A percentile compares a stretch with the other conserved stretches of the same genome.
phyloP scores from a whole-genome alignment of 768 basidiomycete species.

The Pisolithus tinctorius region DNA sequence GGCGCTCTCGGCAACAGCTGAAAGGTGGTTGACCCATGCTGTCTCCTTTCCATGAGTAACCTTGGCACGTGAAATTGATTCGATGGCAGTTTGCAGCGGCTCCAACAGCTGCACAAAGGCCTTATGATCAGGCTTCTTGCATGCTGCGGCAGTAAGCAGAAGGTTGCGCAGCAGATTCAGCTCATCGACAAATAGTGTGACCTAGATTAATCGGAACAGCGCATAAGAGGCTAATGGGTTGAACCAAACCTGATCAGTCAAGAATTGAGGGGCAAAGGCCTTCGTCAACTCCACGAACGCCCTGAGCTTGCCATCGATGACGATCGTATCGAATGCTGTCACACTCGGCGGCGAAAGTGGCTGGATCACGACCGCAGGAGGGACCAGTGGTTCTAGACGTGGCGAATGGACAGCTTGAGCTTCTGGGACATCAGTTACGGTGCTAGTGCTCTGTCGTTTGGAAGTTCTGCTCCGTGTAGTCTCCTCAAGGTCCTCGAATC shows the following conservation, averaged over 20 bases:
- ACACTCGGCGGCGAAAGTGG: conserved; percentile 52
- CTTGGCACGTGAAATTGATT: conserved; percentile 72
- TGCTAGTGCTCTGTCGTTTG: conserved; percentile 25
- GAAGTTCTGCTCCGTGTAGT: conserved; percentile 15
- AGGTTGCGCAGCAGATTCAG: conserved; percentile 64
- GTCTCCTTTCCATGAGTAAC: conserved; percentile 74
- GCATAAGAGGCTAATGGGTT: not conserved
- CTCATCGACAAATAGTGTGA: conserved; percentile 57
- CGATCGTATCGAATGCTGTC: conserved; percentile 62
- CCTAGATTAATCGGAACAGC: conserved; percentile 36
- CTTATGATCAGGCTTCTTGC: conserved; percentile 72
- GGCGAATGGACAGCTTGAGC: conserved; percentile 24
- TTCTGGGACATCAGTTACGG: conserved; percentile 20
- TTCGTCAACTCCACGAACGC: conserved; percentile 69
- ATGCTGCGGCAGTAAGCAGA: conserved; percentile 59
- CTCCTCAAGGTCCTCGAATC: conserved; percentile 90
- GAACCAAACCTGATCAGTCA: conserved; percentile 70
- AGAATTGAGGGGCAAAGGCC: conserved; percentile 57
- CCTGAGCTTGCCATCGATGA: conserved; percentile 68
- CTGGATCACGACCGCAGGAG: conserved; percentile 31
- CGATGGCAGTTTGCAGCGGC: conserved; percentile 67
- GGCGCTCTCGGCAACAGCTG: conserved; percentile 75
- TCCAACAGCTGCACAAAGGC: conserved; percentile 50
- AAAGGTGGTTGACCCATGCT: conserved; percentile 79
- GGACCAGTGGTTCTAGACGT: conserved; percentile 31